These are phyloP conservation scores for Leccinum boreale DNA, from an alignment of 768 basidiomycete genomes.

Conservation along the genomic window DNA sequence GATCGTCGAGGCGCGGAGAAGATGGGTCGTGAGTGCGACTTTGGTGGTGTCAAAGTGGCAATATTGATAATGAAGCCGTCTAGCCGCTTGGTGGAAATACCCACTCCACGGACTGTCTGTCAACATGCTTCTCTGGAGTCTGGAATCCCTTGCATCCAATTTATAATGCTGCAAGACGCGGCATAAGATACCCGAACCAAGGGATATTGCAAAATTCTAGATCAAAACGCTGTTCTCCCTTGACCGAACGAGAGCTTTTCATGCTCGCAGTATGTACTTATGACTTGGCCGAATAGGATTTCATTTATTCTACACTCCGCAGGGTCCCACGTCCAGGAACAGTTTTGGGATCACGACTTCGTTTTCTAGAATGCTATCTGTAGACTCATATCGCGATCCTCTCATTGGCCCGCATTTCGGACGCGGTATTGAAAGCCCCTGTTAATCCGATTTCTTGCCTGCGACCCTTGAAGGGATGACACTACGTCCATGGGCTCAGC, in stretches of 20 bases:
- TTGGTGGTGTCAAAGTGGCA: background rate
- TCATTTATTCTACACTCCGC: slow-evolving; percentile 3
- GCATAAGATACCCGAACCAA: background rate
- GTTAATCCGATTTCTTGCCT: background rate
- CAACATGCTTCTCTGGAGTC: background rate
- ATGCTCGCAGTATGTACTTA: background rate
- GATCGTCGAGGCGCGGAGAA: slow-evolving; percentile 9
- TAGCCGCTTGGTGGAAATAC: slow-evolving; percentile 2
- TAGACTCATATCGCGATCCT: slow-evolving; percentile 10
- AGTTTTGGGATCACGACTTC: slow-evolving; percentile 3
- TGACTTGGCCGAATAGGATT: background rate
- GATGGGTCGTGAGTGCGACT: background rate
- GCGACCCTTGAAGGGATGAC: background rate
- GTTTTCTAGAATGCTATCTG: slow-evolving; percentile 12
- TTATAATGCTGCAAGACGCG: background rate
- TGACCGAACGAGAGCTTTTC: background rate
- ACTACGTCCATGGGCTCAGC: background rate
- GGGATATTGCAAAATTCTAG: background rate
- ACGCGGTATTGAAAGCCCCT: slow-evolving; percentile 9
- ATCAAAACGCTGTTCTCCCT: background rate
- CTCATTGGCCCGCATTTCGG: slow-evolving; percentile 20
- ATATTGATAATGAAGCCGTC: background rate
- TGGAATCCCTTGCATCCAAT: background rate
- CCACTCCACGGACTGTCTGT: slow-evolving; percentile 13
- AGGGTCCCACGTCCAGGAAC: slow-evolving; percentile 20